Base-by-base conservation (phyloP, 2,329 filamentous ascomycete genomes). In the Aspergillus sp. region DNA sequence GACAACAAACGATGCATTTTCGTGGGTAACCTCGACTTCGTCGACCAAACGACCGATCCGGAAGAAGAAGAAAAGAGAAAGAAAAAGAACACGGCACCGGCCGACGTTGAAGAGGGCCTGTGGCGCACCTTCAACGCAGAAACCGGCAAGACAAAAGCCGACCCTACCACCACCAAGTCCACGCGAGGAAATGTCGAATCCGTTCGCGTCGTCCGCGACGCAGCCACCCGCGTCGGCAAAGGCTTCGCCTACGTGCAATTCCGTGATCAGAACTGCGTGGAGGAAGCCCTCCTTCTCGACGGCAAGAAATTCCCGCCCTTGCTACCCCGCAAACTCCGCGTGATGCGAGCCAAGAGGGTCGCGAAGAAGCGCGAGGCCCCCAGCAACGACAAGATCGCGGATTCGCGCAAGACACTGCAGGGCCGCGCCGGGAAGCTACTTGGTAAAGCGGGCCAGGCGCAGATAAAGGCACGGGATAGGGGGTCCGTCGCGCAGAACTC, bases 161-260 rank as follows among this genome's bases (percentile, higher is more conserved):
- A 19, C 19, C 19, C 19, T 19, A 19, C 19, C 19, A 19, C 19
- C 19, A 19, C 19, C 19, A 19, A 19, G 19, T 19, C 19, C 36
- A 78, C 82, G 41, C 83, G 78, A 51, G 90, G 91, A 55, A 86
- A 79, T 53, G 86, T 98, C 8, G 91, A 98, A 69, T 94, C 84
- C 61, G 94, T 98, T 33, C 86, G 93, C 32, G 89, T 98, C 19
- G 80, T 96, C 43, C 82, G 93, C 46, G 93, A 98, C 62, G 76
- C 86, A 52, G 85, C 86, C 56, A 98, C 94, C 5, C 81, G 94
- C 43, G 88, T 98, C 29, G 89, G 93, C 60, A 98, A 98, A 66
- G 93, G 93, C 4, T 88, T 98, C 62, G 94, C 94, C 52, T 98
- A 98, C 61, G 91, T 98, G 10, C 93, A 98, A 63, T 98, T 98